Evolutionary conservation across 2,329 filamentous ascomycete genomes (phyloP).

Genomic region (Fusarium sp.): DNA sequence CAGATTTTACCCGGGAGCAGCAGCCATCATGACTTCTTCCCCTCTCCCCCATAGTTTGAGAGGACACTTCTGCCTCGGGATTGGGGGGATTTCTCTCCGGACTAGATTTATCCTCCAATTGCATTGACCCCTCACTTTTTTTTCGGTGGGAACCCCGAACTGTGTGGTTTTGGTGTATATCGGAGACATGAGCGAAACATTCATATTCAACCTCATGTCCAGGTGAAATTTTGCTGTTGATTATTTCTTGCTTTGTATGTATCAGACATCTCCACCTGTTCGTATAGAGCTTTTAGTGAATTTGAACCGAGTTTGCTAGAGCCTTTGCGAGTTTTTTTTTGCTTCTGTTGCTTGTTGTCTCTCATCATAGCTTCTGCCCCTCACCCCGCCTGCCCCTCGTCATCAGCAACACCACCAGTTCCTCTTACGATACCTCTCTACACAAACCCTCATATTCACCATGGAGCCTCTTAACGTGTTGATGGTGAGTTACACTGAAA

Average conservation of each 20-base stretch:
- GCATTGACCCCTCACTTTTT: constrained; percentile 23
- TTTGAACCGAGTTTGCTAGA: background rate
- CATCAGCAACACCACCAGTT: background rate
- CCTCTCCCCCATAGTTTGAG: constrained; percentile 15
- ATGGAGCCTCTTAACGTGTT: constrained; percentile 71
- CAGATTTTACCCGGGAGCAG: constrained; percentile 17
- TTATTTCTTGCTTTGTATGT: background rate
- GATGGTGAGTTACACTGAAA: constrained; percentile 60
- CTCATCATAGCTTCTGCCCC: constrained; percentile 38
- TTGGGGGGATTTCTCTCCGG: constrained; percentile 38
- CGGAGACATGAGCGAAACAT: constrained; percentile 39
- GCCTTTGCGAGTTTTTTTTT: background rate
- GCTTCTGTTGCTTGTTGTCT: constrained; percentile 7
- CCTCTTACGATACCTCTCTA: background rate
- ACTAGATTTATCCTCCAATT: constrained; percentile 44
- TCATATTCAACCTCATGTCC: constrained; percentile 31
- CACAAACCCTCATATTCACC: constrained; percentile 20
- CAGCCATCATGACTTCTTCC: constrained; percentile 27
- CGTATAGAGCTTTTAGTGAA: background rate
- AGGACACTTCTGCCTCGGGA: constrained; percentile 6
- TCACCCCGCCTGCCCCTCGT: constrained; percentile 32
- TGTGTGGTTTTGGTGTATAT: constrained; percentile 17
- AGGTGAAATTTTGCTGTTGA: background rate
- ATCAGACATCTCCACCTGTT: background rate
- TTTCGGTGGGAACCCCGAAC: constrained; percentile 40